Conservation (phyloP, 2,329 filamentous ascomycete genomes). For the Myriosclerotinia scirpicola region DNA sequence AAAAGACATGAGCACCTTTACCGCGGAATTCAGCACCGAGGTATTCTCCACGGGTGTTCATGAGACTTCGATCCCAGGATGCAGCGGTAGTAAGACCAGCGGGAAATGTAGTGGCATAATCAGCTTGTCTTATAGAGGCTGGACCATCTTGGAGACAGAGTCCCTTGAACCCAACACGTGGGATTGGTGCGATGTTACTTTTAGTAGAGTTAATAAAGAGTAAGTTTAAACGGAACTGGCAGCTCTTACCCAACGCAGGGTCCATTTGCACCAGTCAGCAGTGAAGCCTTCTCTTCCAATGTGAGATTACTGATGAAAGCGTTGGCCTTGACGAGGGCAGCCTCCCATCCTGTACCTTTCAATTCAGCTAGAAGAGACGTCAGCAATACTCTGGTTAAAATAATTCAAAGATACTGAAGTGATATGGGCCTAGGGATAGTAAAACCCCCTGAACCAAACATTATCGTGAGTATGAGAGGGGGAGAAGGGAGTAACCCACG, state of each 20-base stretch:
- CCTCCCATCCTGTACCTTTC: conserved; percentile 52
- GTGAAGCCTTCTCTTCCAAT: conserved; percentile 66
- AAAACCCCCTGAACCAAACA: neutral
- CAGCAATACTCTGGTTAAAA: neutral
- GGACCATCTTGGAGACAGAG: conserved; percentile 47
- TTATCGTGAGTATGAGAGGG: neutral
- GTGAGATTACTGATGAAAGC: conserved; percentile 70
- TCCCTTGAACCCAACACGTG: conserved; percentile 33
- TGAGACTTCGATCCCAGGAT: conserved; percentile 65
- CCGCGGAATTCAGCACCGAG: conserved; percentile 62
- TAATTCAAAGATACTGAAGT: too few relatives aligned
- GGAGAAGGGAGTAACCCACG: conserved; percentile 27
- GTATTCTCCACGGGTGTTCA: conserved; percentile 49
- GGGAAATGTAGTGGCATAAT: conserved; percentile 70
- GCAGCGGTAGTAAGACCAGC: conserved; percentile 66
- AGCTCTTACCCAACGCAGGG: conserved; percentile 27
- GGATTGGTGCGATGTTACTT: conserved; percentile 33
- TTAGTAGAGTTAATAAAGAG: conserved; percentile 8
- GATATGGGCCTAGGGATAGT: neutral
- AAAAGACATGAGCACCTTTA: conserved; percentile 74
- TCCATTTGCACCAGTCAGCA: conserved; percentile 30
- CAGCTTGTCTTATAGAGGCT: conserved; percentile 66
- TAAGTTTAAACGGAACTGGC: neutral
- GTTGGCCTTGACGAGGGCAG: conserved; percentile 68
- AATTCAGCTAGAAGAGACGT: conserved; percentile 28